A percentile compares a stretch with the other conserved stretches of the same genome.
These are phyloP conservation scores for Alternaria sp. DNA, from an alignment of 2,329 filamentous ascomycete genomes.

Conservation along the genomic window DNA sequence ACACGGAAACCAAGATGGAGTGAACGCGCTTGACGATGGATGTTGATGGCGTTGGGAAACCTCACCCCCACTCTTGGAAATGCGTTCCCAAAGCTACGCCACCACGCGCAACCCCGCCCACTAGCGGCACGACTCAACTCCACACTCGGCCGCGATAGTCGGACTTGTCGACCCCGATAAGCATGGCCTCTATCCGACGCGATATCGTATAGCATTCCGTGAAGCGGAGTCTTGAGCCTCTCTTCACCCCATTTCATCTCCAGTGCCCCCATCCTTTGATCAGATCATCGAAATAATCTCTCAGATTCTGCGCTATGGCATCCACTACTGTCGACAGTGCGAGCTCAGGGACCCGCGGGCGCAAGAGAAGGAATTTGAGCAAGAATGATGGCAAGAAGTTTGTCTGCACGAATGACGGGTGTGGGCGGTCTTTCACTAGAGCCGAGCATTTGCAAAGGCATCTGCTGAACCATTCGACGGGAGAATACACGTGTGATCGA, in stretches of 20 bases:
- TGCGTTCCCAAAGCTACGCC: conserved; percentile 7
- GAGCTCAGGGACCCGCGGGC: conserved; percentile 55
- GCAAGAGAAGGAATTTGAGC: conserved; percentile 64
- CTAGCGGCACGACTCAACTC: conserved; percentile 13
- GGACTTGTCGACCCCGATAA: conserved; percentile 21
- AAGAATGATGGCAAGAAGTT: conserved; percentile 60
- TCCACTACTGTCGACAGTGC: conserved; percentile 20
- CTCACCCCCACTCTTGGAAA: conserved; percentile 24
- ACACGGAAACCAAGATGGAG: background rate
- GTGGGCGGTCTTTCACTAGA: conserved; percentile 91
- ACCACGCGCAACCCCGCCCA: conserved; percentile 23
- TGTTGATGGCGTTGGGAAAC: background rate
- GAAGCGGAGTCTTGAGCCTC: background rate
- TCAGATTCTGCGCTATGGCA: conserved; percentile 19
- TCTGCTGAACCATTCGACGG: conserved; percentile 79
- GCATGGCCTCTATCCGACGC: conserved; percentile 12
- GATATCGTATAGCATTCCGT: background rate
- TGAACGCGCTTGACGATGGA: background rate
- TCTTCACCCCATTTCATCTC: conserved; percentile 5
- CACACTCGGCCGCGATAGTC: conserved; percentile 18
- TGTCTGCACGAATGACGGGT: conserved; percentile 77
- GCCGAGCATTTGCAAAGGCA: conserved; percentile 96
- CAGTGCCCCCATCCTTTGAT: conserved; percentile 36
- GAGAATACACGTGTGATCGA: conserved; percentile 62
- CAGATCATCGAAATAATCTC: conserved; percentile 8